Percentiles rank a stretch among this genome's conserved stretches.
Conservation (phyloP, 768 basidiomycete genomes). For the Antrodiella citrinella region DNA sequence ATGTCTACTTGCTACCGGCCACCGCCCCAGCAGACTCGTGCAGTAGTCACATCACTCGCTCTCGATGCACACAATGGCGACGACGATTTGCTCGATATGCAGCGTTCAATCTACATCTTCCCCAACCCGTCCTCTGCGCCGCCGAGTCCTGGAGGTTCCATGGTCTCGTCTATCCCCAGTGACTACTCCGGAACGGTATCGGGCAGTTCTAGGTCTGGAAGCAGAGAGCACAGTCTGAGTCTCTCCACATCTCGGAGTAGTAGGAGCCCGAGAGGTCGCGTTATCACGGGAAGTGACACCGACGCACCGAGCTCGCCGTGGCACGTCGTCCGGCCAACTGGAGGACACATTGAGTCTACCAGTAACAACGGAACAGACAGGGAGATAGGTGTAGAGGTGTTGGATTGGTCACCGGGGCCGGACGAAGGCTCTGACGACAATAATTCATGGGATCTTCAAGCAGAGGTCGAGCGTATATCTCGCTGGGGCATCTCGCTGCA, state of each 20-base stretch:
- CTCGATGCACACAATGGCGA: neutral
- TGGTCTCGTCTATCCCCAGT: conserved; percentile 15
- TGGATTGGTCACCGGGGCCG: neutral
- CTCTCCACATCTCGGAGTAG: too few species aligned
- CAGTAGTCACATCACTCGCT: neutral
- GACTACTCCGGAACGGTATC: too few species aligned
- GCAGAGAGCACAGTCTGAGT: too few species aligned
- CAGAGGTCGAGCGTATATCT: too few species aligned
- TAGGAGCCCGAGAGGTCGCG: too few species aligned
- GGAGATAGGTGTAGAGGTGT: too few species aligned
- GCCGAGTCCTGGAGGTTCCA: conserved; percentile 15
- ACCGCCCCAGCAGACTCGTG: neutral
- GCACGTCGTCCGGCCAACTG: too few species aligned
- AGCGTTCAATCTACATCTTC: conserved; percentile 21
- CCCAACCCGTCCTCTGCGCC: conserved; percentile 18
- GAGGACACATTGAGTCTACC: neutral
- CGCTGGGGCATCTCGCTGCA: too few species aligned
- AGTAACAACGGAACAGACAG: conserved; percentile 4
- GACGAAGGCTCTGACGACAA: too few species aligned
- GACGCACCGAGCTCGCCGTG: neutral
- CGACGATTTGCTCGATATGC: neutral
- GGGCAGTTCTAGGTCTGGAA: too few species aligned
- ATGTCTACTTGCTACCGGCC: neutral
- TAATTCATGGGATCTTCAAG: neutral
- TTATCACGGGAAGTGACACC: too few species aligned